Percentiles rank a stretch among this genome's conserved stretches.
Evolutionary conservation across 345 rosid genomes (phyloP).

Genomic region (Citrus inodora): DNA sequence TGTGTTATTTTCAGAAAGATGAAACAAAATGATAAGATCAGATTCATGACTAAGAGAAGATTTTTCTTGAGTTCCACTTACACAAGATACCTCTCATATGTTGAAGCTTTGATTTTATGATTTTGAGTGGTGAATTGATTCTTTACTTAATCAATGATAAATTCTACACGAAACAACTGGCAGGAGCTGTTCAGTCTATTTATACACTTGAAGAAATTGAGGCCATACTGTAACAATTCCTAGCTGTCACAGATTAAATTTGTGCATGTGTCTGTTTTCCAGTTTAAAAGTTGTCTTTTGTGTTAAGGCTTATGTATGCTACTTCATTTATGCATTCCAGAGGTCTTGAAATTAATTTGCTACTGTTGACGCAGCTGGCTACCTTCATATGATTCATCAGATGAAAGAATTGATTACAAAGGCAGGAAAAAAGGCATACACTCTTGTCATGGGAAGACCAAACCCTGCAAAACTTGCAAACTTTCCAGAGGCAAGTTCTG

Average conservation of each 20-base stretch:
- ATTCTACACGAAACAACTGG: background rate
- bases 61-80: background rate
- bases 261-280: background rate
- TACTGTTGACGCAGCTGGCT: slow-evolving; percentile 68
- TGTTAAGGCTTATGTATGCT: background rate
- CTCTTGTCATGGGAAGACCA: slow-evolving; percentile 90
- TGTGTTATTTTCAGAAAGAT: background rate
- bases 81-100: background rate
- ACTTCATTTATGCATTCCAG: background rate
- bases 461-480: slow-evolving; percentile 96
- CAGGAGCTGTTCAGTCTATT: background rate
- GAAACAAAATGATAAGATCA: background rate
- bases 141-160: background rate
- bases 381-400: slow-evolving; percentile 80
- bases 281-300: background rate
- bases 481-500: slow-evolving; percentile 70
- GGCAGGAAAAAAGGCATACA: slow-evolving; percentile 83
- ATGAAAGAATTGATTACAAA: slow-evolving; percentile 69
- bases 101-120: background rate
- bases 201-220: background rate
- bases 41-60: background rate
- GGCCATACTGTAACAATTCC: background rate
- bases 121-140: background rate
- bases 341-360: background rate
- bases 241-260: background rate